Conservation (phyloP, 2,329 filamentous ascomycete genomes). For the Lojkania enalia region DNA sequence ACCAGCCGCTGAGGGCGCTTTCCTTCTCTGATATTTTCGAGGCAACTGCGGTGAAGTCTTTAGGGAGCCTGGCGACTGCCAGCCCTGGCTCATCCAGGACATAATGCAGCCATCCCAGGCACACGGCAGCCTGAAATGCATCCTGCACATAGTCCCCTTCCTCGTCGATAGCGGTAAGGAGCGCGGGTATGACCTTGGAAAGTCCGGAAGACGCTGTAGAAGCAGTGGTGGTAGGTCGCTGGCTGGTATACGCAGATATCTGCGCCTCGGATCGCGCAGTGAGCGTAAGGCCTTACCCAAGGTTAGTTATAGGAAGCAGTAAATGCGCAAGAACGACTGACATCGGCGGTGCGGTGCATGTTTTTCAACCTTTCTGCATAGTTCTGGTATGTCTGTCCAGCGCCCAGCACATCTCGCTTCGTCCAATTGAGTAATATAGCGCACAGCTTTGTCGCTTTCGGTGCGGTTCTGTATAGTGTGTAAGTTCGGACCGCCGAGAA, state of each 20-base stretch:
- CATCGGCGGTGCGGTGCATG: constrained; percentile 85
- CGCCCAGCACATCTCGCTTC: constrained; percentile 83
- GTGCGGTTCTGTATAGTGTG: constrained; percentile 46
- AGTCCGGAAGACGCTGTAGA: constrained; percentile 42
- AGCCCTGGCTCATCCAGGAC: constrained; percentile 68
- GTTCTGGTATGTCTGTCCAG: constrained; percentile 85
- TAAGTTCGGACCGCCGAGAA: constrained; percentile 26
- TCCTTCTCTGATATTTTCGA: constrained; percentile 24
- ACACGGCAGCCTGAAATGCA: constrained; percentile 76
- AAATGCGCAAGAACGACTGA: constrained; percentile 52
- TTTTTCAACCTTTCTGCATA: constrained; percentile 91
- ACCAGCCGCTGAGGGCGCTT: constrained; percentile 68
- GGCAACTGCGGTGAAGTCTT: constrained; percentile 54
- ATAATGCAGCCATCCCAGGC: constrained; percentile 85
- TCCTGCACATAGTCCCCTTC: constrained; percentile 55
- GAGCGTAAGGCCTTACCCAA: constrained; percentile 48
- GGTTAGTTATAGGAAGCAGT: constrained; percentile 14
- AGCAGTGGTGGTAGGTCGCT: constrained; percentile 48
- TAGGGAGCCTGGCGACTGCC: constrained; percentile 65
- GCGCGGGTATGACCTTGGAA: constrained; percentile 44
- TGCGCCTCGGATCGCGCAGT: constrained; percentile 53
- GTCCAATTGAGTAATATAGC: constrained; percentile 83
- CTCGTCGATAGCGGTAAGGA: constrained; percentile 46
- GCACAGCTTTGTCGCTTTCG: constrained; percentile 73
- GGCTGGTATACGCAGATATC: constrained; percentile 47